Base-by-base conservation (phyloP, 2,329 filamentous ascomycete genomes). In the Epichloe coenophiala region DNA sequence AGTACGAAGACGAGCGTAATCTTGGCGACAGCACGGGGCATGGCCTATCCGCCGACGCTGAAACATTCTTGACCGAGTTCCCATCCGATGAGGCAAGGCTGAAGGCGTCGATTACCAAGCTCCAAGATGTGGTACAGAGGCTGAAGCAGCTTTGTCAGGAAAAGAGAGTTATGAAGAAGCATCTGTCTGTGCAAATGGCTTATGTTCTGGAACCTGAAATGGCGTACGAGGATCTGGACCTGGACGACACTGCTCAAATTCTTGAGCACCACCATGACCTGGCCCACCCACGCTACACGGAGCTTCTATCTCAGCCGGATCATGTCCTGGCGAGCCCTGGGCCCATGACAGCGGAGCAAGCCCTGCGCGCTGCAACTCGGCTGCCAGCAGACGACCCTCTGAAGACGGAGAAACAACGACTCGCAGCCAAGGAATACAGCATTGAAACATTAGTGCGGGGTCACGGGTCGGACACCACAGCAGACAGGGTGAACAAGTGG, bases 401-500 rank as follows among this genome's bases (percentile, higher is more conserved):
- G 9, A 71, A 64, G 48, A 56, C 56, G 9, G 60, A 52, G 43
- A 63, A 60, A n/a, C 57, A 75, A 47, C 63, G 65, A 2, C 61
- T 68, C 19, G 70, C 71, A 2, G 63, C 67, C 47, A 77, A 74
- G 52, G 75, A 78, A 57, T 68, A 66, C n/a, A 65, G 64, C 35
- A 77, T 77, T 48, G 61, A 71, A 42, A 66, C 61, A 5, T 64
- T 76, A 11, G 59, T 76, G 45, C 56, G 55, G 23, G 67, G 69
- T 3, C 57, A 61, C 3, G 57, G 64, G 11, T 57, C 58, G 3
- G 66, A 65, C 3, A 65, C 68, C 55, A 72, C 69, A 54, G 61
- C 60, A 1, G 70, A 75, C 47, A 75, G 68, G 51, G 68, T 79
- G 56, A 66, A 67, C 55, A 66, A 72, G 40, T 79, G 76, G 76